These are phyloP conservation scores for Sporothrix curviconia DNA, from an alignment of 2,329 filamentous ascomycete genomes.

Conservation along the genomic window DNA sequence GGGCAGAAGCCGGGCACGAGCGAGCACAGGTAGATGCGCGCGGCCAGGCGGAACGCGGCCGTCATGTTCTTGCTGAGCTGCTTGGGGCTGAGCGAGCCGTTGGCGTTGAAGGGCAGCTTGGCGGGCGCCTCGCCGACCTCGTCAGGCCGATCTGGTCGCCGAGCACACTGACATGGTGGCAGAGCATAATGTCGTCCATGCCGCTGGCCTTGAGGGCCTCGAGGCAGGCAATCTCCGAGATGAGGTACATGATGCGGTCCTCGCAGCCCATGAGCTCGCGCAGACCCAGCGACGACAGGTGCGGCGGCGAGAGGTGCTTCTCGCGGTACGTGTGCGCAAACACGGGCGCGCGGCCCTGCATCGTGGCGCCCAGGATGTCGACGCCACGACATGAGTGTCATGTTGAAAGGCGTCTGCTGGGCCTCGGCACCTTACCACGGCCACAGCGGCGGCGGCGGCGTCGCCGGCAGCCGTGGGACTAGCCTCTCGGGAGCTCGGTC, in stretches of 20 bases:
- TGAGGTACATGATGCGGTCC: slow-evolving; percentile 94
- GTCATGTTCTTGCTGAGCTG: slow-evolving; percentile 86
- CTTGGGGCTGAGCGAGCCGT: slow-evolving; percentile 71
- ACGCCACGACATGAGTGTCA: slow-evolving; percentile 93
- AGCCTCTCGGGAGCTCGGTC: too few relatives aligned
- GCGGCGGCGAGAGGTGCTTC: slow-evolving; percentile 69
- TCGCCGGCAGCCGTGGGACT: too few relatives aligned
- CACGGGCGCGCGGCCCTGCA: slow-evolving; percentile 75
- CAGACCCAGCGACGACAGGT: slow-evolving; percentile 61
- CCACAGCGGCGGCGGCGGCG: not conserved
- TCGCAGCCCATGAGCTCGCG: slow-evolving; percentile 96
- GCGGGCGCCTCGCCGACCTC: slow-evolving; percentile 57
- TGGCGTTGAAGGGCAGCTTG: slow-evolving; percentile 57
- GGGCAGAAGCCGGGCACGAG: slow-evolving; percentile 83
- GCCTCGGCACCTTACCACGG: not conserved
- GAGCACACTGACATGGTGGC: slow-evolving; percentile 81
- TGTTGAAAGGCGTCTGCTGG: slow-evolving; percentile 77
- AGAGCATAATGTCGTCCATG: slow-evolving; percentile 80
- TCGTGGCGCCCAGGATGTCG: slow-evolving; percentile 90
- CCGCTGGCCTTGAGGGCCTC: slow-evolving; percentile 79
- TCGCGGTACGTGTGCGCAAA: slow-evolving; percentile 95
- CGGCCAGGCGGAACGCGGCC: slow-evolving; percentile 81
- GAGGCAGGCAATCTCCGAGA: slow-evolving; percentile 93
- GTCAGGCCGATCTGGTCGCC: slow-evolving; percentile 76
- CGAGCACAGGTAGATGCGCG: slow-evolving; percentile 94